Base-by-base conservation (phyloP, 129 eudicot genomes). In the Centaurea solstitialis region DNA sequence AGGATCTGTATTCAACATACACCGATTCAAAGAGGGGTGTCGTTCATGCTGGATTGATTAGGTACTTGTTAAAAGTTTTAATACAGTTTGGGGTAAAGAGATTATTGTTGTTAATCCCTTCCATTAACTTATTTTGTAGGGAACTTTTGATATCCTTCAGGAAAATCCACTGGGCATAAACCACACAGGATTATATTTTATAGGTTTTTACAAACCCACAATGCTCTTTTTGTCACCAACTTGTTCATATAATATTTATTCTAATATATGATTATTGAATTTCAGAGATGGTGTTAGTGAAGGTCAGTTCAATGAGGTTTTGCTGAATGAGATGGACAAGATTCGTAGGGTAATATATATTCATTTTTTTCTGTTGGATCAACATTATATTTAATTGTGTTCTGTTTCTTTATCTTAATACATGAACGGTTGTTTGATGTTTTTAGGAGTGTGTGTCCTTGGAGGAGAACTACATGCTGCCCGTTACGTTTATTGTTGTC, bases 211-310 rank as follows among this genome's bases (percentile, higher is more conserved):
- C 20, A 57, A 57, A 3, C 22, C 3, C 13, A 24, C 47, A 17
- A 24, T 20, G 0, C 0, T 24, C 8, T 18, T 47, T 28, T 11
- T 26, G 5, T 5, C 1, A 12, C 21, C 21, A 53, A 28, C 7
- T 41, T 37, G 5, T 41, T 45, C 20, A 20, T 1, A 6, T 43
- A 10, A 9, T 7, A 7, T 28, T 3, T 57, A 57, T 57, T n/a
- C 26, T 50, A 12, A 39, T 9, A n/a, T n/a, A 12, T 8, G 10
- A 6, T 18, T 38, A 57, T 41, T 7, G 15, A 4, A 11, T 80
- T 17, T 73, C 89, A 95, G 99, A 75, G 99, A 95, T 83, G 99
- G 99, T 0, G 99, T 95, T 3, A 85, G 97, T 71, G 99, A 95
- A 62, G 97, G 97, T 0, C 97, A 95, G 74, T 95, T 95, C 38